These are phyloP conservation scores for Alternaria viburni DNA, from an alignment of 2,329 filamentous ascomycete species.

Conservation along the genomic window DNA sequence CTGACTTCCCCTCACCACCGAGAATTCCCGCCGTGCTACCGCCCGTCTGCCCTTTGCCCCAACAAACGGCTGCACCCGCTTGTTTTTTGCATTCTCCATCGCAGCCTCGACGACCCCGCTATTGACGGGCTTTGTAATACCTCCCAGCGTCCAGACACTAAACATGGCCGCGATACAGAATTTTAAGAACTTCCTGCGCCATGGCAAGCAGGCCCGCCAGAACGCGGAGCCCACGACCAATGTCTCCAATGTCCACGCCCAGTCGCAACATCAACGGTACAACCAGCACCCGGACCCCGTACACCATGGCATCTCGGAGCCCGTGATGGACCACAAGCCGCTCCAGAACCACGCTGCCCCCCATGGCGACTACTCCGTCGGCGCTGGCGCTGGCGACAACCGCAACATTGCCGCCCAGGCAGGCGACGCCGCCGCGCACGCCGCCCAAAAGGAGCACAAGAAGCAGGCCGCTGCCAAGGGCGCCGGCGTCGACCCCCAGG, in stretches of 20 bases:
- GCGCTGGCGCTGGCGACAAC: conserved; percentile 66
- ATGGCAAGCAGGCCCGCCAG: conserved; percentile 91
- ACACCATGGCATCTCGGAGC: conserved; percentile 65
- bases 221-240: conserved; percentile 68
- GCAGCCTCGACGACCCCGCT: conserved; percentile 27
- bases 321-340: conserved; percentile 62
- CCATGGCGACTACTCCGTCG: conserved; percentile 66
- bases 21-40: conserved; percentile 19
- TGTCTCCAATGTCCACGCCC: conserved; percentile 68
- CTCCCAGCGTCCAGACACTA: conserved; percentile 17
- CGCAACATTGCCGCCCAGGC: conserved; percentile 72
- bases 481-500: conserved; percentile 60
- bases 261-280: conserved; percentile 62
- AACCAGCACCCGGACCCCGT: conserved; percentile 57
- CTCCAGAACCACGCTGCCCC: conserved; percentile 58
- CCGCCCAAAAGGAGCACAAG: conserved; percentile 67
- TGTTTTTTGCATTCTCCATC: conserved; percentile 6
- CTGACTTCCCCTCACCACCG: conserved; percentile 14
- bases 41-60: conserved; percentile 13
- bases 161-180: conserved; percentile 82
- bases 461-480: conserved; percentile 55
- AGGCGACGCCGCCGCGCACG: conserved; percentile 68
- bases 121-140: conserved; percentile 20
- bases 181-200: conserved; percentile 96
- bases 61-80: conserved; percentile 25